These are phyloP conservation scores for Cladophialophora exuberans DNA, from an alignment of 2,329 filamentous ascomycete species.

Conservation along the genomic window DNA sequence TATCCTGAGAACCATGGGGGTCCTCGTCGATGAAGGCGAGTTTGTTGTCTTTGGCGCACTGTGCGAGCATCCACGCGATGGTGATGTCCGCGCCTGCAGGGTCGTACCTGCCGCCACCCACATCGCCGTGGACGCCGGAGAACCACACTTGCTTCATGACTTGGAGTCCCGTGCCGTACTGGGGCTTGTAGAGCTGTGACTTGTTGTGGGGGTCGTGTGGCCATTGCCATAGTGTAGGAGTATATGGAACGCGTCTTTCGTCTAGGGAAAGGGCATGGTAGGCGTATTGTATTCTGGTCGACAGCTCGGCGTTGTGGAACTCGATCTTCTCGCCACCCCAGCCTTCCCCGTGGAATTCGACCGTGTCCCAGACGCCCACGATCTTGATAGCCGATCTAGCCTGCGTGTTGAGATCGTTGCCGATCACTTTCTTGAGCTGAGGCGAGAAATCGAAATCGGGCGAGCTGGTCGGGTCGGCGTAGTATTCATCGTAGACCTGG, in stretches of 20 bases:
- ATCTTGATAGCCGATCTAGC: slow-evolving; percentile 41
- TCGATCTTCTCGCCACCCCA: slow-evolving; percentile 34
- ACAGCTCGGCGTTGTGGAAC: slow-evolving; percentile 36
- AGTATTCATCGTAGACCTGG: slow-evolving; percentile 36
- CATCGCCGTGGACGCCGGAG: slow-evolving; percentile 49
- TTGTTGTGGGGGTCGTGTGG: slow-evolving; percentile 39
- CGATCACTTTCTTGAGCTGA: slow-evolving; percentile 18
- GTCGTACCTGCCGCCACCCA: slow-evolving; percentile 50
- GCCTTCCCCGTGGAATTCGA: slow-evolving; percentile 35
- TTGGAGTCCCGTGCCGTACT: slow-evolving; percentile 24
- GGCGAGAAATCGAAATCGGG: slow-evolving; percentile 24
- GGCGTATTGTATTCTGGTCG: slow-evolving; percentile 40
- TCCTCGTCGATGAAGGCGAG: slow-evolving; percentile 26
- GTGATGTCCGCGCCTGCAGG: slow-evolving; percentile 53
- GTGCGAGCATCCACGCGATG: slow-evolving; percentile 62
- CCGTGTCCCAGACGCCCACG: slow-evolving; percentile 38
- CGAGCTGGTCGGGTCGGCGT: slow-evolving; percentile 13
- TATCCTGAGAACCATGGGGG: no score
- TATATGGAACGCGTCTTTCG: slow-evolving; percentile 49
- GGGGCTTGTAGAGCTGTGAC: slow-evolving; percentile 42
- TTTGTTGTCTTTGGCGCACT: slow-evolving; percentile 35
- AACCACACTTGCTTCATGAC: slow-evolving; percentile 54
- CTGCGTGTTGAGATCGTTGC: slow-evolving; percentile 38
- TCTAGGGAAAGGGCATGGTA: slow-evolving; percentile 46
- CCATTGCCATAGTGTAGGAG: slow-evolving; percentile 58